Percentiles rank a stretch among this genome's conserved stretches.
Evolutionary conservation across 1,284 basidiomycete genomes (phyloP).

Genomic region (Malassezia vespertilionis): DNA sequence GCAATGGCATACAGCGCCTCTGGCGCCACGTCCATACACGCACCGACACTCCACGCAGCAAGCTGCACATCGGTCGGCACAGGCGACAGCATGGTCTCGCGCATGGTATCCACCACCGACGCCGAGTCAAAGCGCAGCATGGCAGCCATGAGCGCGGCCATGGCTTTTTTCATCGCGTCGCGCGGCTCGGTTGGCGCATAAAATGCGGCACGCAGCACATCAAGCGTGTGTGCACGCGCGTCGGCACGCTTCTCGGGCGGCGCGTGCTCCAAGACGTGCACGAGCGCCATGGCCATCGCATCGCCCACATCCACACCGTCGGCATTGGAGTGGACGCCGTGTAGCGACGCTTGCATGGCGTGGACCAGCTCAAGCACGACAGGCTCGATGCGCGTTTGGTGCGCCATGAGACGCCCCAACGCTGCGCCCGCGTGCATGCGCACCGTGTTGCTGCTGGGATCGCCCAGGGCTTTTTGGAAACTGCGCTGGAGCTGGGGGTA

Average conservation of each 20-base stretch:
- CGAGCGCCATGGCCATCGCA: constrained; percentile 65
- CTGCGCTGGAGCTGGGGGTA: constrained; percentile 85
- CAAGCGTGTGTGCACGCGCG: constrained; percentile 61
- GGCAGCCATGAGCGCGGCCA: constrained; percentile 60
- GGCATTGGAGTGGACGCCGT: constrained; percentile 31
- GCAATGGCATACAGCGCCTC: constrained; percentile 61
- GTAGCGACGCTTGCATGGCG: constrained; percentile 55
- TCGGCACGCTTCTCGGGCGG: constrained; percentile 64
- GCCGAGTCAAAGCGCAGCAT: constrained; percentile 58
- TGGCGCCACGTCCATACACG: constrained; percentile 54
- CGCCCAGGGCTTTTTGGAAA: constrained; percentile 84
- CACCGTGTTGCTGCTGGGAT: constrained; percentile 67
- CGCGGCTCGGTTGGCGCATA: constrained; percentile 23
- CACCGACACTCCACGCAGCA: constrained; percentile 53
- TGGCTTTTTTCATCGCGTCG: constrained; percentile 52
- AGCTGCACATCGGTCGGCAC: constrained; percentile 58
- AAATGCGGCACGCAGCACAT: constrained; percentile 70
- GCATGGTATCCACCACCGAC: constrained; percentile 59
- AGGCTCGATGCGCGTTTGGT: constrained; percentile 53
- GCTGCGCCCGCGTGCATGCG: constrained; percentile 71
- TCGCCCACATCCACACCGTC: constrained; percentile 49
- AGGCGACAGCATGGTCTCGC: constrained; percentile 54
- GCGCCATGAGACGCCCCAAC: constrained; percentile 78
- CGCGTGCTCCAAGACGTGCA: constrained; percentile 62
- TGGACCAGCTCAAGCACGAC: constrained; percentile 70